These are phyloP conservation scores for Aspergillus amoenus DNA, from an alignment of 2,329 filamentous ascomycete genomes.

Conservation along the genomic window DNA sequence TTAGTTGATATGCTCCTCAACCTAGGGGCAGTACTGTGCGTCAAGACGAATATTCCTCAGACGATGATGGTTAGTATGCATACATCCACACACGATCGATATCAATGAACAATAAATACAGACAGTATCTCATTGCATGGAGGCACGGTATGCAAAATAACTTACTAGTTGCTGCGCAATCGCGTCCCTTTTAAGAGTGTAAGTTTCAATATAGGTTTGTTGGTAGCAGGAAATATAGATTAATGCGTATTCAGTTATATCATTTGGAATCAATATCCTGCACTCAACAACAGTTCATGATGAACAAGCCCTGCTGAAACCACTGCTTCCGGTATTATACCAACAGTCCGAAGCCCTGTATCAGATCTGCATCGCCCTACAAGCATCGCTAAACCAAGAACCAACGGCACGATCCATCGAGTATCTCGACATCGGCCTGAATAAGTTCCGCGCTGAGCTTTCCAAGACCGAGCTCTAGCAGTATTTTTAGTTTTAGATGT, in stretches of 20 bases:
- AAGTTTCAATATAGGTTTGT: too few species aligned
- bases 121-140: neutral
- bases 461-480: constrained; percentile 17
- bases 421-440: constrained; percentile 28
- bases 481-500: too few species aligned
- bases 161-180: too few species aligned
- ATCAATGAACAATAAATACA: too few species aligned
- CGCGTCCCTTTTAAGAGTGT: too few species aligned
- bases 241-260: neutral
- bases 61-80: constrained; percentile 24
- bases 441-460: constrained; percentile 29
- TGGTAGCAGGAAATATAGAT: too few species aligned
- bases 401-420: constrained; percentile 22
- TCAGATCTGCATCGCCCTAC: constrained; percentile 29
- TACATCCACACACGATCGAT: neutral
- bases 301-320: constrained; percentile 15
- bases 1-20: constrained; percentile 19
- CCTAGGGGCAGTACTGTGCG: constrained; percentile 26
- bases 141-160: too few species aligned
- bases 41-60: constrained; percentile 31
- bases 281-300: constrained; percentile 27
- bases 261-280: constrained; percentile 25
- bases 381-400: constrained; percentile 15
- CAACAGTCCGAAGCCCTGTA: constrained; percentile 29
- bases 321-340: constrained; percentile 22